Conservation (phyloP, 2,329 filamentous ascomycete species). For the Ophiostoma triangulosporum region DNA sequence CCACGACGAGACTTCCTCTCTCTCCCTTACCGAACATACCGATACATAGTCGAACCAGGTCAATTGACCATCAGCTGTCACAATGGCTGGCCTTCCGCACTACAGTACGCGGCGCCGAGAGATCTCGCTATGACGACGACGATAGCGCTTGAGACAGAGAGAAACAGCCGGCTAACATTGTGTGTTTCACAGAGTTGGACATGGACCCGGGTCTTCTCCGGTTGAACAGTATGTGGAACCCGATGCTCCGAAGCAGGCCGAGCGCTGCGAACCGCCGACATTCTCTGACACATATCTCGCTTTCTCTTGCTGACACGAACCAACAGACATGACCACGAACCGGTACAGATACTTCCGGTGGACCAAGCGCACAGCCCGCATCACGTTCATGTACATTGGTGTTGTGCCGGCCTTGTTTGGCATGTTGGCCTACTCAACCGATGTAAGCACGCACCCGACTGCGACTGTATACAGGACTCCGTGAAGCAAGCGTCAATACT, state of each 20-base stretch:
- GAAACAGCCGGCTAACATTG: not conserved
- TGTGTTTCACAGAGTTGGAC: constrained; percentile 25
- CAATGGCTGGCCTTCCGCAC: constrained; percentile 31
- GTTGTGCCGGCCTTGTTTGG: constrained; percentile 59
- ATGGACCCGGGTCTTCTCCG: constrained; percentile 35
- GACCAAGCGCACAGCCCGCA: constrained; percentile 68
- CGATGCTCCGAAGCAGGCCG: not conserved
- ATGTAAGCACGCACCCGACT: constrained; percentile 51
- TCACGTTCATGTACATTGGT: constrained; percentile 65
- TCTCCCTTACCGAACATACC: not conserved
- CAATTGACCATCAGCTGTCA: constrained; percentile 15
- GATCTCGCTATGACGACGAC: not conserved
- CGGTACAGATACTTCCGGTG: constrained; percentile 93
- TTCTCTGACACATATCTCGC: not conserved
- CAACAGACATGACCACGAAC: constrained; percentile 64
- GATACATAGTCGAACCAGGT: constrained; percentile 3
- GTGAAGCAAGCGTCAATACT: not conserved
- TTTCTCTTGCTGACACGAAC: constrained; percentile 9
- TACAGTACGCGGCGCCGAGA: constrained; percentile 22
- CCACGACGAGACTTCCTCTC: not conserved
- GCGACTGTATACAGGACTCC: not conserved
- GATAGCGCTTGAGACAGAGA: not conserved
- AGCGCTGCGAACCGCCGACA: not conserved
- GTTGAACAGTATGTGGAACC: constrained; percentile 27
- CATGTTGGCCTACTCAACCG: constrained; percentile 63